Evolutionary conservation across 1,284 basidiomycete species (phyloP), one percentile per base, ranked within the genome.

Genomic region (Rhodotorula sp.): DNA sequence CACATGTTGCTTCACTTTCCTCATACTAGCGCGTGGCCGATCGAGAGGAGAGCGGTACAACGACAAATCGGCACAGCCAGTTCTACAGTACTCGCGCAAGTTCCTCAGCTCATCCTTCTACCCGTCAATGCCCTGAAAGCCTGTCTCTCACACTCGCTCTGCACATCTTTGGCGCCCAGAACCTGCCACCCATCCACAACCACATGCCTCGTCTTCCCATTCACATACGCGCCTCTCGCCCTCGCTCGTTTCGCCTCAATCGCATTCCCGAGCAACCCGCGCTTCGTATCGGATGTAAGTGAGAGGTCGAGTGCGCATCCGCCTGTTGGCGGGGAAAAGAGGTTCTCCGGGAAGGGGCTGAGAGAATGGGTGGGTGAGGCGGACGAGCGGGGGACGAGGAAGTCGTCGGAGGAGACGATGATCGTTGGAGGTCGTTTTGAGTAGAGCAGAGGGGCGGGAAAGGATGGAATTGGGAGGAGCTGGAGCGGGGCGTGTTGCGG

Each of bases 101-200:
- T 13, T 26, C 3, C 47, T 63, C 60, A 72, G 11, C 68, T 52
- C 64, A 73, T 62, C 50, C 69, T 62, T 52, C 72, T 58, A 18
- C 72, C 72, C 22, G 72, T 74, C 54, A 74, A n/a, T 11, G 72
- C 72, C 47, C 68, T 48, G 54, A 74, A 74, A 37, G 72, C 72
- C 59, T 69, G 72, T 44, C 65, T 53, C 37, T 71, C 72, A 28
- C 66, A 59, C 52, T 72, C 72, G 3, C 34, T 54, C 46, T 63
- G 48, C 6, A 74, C 52, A 4, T 74, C 72, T 51, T 52, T 63
- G 30, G 56, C 47, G 6, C 70, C 65, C 10, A 74, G 44, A 5
- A 74, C 62, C 58, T 67, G 66, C 72, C 72, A 74, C 8, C 72
- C 72, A 40, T 73, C 71, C n/a, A 55, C 44, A 8, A 30, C 26